Evolutionary conservation across 1,284 basidiomycete genomes (phyloP).

Genomic region (Athelia sp.): DNA sequence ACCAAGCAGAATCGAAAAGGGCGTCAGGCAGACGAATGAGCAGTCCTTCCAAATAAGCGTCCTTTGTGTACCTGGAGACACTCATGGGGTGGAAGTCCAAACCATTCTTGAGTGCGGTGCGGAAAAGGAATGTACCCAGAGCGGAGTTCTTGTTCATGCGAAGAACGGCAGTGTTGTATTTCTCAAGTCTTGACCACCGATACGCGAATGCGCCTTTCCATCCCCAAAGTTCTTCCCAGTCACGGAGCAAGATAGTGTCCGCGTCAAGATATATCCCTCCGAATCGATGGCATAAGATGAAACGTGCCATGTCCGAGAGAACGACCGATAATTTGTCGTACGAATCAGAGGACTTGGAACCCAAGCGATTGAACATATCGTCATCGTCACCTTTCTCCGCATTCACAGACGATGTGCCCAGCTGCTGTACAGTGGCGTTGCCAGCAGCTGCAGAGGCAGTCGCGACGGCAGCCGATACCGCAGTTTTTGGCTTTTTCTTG

Average conservation of each 20-base stretch:
- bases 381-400: conserved; percentile 39
- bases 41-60: conserved; percentile 69
- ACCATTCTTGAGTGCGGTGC: conserved; percentile 79
- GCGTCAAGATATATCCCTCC: conserved; percentile 87
- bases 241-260: conserved; percentile 82
- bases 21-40: conserved; percentile 79
- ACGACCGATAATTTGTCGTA: conserved; percentile 82
- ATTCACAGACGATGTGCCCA: conserved; percentile 22
- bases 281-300: conserved; percentile 80
- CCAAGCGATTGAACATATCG: conserved; percentile 65
- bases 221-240: conserved; percentile 90
- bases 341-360: conserved; percentile 69
- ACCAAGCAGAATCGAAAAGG: conserved; percentile 84
- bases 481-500: conserved; percentile 20
- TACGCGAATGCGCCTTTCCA: conserved; percentile 87
- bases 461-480: conserved; percentile 3
- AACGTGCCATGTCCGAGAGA: conserved; percentile 84
- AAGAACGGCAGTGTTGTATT: conserved; percentile 85
- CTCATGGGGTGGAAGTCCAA: conserved; percentile 89
- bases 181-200: conserved; percentile 75
- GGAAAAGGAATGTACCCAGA: conserved; percentile 78
- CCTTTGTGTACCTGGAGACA: conserved; percentile 73
- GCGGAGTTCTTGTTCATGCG: conserved; percentile 81
- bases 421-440: conserved; percentile 15
- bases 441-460: conserved; percentile 4